Conservation (phyloP, 2,329 filamentous ascomycete genomes). For the Pezicula rhizophila region DNA sequence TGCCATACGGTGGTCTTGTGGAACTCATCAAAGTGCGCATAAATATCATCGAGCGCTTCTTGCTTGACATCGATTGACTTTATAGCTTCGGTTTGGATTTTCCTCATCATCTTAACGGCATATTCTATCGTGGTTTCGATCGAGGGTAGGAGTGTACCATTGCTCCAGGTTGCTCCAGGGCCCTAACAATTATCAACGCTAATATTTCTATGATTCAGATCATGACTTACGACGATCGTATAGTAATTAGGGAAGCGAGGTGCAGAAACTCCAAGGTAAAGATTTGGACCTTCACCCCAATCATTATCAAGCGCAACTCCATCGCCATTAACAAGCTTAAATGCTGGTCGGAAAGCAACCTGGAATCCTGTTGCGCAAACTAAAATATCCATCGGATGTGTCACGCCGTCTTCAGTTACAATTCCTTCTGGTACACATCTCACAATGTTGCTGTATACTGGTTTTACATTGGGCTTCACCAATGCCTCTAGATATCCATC, state of each 20-base stretch:
- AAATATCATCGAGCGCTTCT: slow-evolving; percentile 27
- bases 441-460: slow-evolving; percentile 23
- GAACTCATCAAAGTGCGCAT: slow-evolving; percentile 21
- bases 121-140: slow-evolving; percentile 38
- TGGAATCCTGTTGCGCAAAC: slow-evolving; percentile 30
- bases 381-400: slow-evolving; percentile 27
- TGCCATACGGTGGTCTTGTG: slow-evolving; percentile 24
- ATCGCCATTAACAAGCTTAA: slow-evolving; percentile 21
- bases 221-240: slow-evolving; percentile 17
- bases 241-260: slow-evolving; percentile 18
- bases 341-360: slow-evolving; percentile 23
- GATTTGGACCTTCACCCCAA: slow-evolving; percentile 10
- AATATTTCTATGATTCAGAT: not conserved
- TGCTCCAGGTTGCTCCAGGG: slow-evolving; percentile 37
- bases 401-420: slow-evolving; percentile 33
- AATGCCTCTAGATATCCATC: slow-evolving; percentile 38
- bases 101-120: slow-evolving; percentile 32
- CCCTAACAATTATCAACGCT: slow-evolving; percentile 19
- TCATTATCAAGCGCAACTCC: slow-evolving; percentile 19
- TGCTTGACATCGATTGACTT: slow-evolving; percentile 29
- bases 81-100: slow-evolving; percentile 32
- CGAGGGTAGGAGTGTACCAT: slow-evolving; percentile 36
- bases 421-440: slow-evolving; percentile 39
- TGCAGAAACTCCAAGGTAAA: slow-evolving; percentile 18
- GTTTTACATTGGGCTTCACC: slow-evolving; percentile 37